Evolutionary conservation across 2,329 filamentous ascomycete genomes (phyloP).

Genomic region (Sarocladium kiliense): DNA sequence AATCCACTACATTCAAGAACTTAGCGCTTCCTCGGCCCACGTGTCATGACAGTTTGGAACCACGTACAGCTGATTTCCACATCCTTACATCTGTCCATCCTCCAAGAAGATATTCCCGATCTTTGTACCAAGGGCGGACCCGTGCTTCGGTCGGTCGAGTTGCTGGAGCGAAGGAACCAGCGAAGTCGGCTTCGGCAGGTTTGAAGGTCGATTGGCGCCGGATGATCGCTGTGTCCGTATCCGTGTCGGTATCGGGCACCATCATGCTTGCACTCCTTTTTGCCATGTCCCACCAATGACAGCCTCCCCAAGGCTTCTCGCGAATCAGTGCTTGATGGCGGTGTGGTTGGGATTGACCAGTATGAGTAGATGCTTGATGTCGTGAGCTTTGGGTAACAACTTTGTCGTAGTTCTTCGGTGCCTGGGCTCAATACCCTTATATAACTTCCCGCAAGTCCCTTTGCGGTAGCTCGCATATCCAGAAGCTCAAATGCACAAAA

Average conservation of each 20-base stretch:
- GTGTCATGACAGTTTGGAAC: too few species aligned
- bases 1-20: constrained; percentile 24
- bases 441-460: too few species aligned
- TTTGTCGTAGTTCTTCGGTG: too few species aligned
- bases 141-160: constrained; percentile 11
- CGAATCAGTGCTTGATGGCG: too few species aligned
- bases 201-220: background rate
- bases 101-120: constrained; percentile 18
- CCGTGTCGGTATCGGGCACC: background rate
- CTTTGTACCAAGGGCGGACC: constrained; percentile 19
- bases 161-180: constrained; percentile 18
- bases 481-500: too few species aligned
- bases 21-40: too few species aligned
- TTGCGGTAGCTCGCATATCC: too few species aligned
- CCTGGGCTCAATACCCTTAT: too few species aligned
- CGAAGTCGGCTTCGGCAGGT: background rate
- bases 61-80: constrained; percentile 20
- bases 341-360: too few species aligned
- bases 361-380: too few species aligned
- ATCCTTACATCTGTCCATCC: constrained; percentile 20
- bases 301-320: too few species aligned
- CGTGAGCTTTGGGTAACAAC: too few species aligned
- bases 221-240: background rate
- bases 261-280: background rate
- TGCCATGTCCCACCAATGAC: background rate